Percentiles rank a stretch among this genome's conserved stretches.
Conservation (phyloP, 768 basidiomycete species). For the Collybia sordida region DNA sequence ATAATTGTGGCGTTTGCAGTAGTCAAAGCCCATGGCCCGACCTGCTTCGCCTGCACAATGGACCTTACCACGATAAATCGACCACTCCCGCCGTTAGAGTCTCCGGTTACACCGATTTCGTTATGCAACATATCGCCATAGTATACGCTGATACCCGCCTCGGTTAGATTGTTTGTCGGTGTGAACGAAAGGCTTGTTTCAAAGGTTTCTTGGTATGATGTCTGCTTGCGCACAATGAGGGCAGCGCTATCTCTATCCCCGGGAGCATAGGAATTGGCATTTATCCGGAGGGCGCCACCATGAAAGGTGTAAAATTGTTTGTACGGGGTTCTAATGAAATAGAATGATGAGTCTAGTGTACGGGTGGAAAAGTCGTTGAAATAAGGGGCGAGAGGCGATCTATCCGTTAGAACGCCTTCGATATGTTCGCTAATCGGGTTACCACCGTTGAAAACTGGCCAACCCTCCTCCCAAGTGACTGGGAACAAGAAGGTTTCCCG, state of each 20-base stretch:
- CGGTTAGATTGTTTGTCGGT: conserved; percentile 27
- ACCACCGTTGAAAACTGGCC: conserved; percentile 36
- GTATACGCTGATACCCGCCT: conserved; percentile 36
- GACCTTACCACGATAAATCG: conserved; percentile 28
- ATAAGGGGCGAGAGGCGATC: conserved; percentile 21
- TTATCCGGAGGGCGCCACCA: conserved; percentile 28
- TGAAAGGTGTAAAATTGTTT: conserved; percentile 33
- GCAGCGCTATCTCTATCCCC: conserved; percentile 38
- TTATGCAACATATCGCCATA: conserved; percentile 37
- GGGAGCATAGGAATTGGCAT: conserved; percentile 33
- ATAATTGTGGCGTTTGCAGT: conserved; percentile 26
- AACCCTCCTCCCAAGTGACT: conserved; percentile 36
- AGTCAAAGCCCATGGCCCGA: conserved; percentile 34
- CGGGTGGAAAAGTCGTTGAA: conserved; percentile 25
- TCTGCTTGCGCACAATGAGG: conserved; percentile 35
- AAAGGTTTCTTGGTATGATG: conserved; percentile 34
- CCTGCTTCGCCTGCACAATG: conserved; percentile 28
- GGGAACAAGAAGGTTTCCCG: conserved; percentile 41
- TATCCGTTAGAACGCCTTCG: conserved; percentile 25
- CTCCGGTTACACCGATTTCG: conserved; percentile 32
- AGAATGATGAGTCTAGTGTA: conserved; percentile 30
- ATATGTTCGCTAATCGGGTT: conserved; percentile 29
- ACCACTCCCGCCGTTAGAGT: conserved; percentile 13
- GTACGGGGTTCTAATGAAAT: conserved; percentile 38
- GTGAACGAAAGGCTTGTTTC: conserved; percentile 33